phyloP scores from a whole-genome alignment of 2,329 filamentous ascomycete species.

The Colletotrichum sidae region DNA sequence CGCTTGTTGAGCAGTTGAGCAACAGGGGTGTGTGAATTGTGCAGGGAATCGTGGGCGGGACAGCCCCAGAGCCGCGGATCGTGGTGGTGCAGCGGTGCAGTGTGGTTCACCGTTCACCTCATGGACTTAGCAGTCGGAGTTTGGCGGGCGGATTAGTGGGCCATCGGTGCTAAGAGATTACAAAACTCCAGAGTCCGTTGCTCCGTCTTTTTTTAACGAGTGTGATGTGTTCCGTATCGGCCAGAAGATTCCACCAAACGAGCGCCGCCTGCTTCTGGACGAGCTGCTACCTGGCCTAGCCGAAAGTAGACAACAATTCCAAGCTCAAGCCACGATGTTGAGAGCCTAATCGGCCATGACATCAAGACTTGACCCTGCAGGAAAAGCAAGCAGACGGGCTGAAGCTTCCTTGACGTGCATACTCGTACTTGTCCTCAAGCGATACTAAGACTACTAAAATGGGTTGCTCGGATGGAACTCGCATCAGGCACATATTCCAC shows the following conservation, averaged over 20 bases:
- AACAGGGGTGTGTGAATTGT: constrained; percentile 14
- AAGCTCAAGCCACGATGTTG: not conserved
- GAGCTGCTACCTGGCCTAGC: not conserved
- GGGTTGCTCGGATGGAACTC: not conserved
- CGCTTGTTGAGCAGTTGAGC: constrained; percentile 35
- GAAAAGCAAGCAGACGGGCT: no score
- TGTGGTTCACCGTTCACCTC: not conserved
- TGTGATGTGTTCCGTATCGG: not conserved
- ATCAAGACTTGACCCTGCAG: constrained; percentile 8
- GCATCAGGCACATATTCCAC: no score
- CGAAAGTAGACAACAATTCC: not conserved
- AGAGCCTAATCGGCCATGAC: constrained; percentile 11
- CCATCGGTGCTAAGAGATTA: constrained; percentile 27
- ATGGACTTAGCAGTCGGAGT: constrained; percentile 37
- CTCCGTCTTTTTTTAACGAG: no score
- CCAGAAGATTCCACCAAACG: constrained; percentile 7
- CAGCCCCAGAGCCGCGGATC: constrained; percentile 11
- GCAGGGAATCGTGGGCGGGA: not conserved
- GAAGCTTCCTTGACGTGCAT: no score
- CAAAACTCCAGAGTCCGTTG: constrained; percentile 8
- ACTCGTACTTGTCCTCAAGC: no score
- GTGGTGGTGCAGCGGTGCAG: constrained; percentile 17
- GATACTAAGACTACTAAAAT: not conserved
- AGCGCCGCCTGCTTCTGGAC: not conserved
- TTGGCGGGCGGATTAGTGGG: constrained; percentile 31